Evolutionary conservation across 2,329 filamentous ascomycete species (phyloP), one percentile per base, ranked within the genome.

Genomic region (Aspergillus neoniger): DNA sequence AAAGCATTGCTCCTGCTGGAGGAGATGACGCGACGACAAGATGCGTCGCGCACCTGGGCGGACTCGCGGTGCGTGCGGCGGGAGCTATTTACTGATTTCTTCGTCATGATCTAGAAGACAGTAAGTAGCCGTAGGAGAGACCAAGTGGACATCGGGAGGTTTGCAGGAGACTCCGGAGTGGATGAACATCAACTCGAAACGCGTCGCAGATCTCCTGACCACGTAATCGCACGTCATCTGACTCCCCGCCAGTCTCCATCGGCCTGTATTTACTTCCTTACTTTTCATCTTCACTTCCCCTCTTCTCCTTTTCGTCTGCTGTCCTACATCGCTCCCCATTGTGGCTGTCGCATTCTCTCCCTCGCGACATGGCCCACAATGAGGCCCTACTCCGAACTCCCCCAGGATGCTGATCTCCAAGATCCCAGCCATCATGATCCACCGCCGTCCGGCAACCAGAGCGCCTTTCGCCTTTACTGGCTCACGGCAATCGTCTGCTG

Each of bases 401-500:
- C 53, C 17, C 39, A 55, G 39, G 53, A 55, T 47, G 19, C 41
- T 32, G 23, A 44, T 12, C 39, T 58, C 59, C 9, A 60, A 61
- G 36, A n/a, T 70, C 4, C 57, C 51, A 28, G 65, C 3, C 67
- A 70, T 44, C 30, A 65, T 25, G 58, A 64, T 36, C 28, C 52
- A 32, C 21, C 41, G 52, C 52, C 30, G 12, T 44, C 39, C 25
- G 23, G 25, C n/a, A 47, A 47, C 49, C 69, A 68, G 21, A 81
- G 80, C 23, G 77, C 72, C 56, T 64, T 81, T 36, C 74, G 82
- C 58, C 81, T 81, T 30, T 85, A 83, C 67, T 84, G 79, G 77
- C 76, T 85, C 9, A 81, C 81, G 2, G 73, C 74, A 1, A 79
- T 84, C 3, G 79, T 83, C 12, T 85, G 81, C 64, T 79, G 82